Evolutionary conservation across 2,329 filamentous ascomycete species (phyloP), one percentile per base, ranked within the genome.

Genomic region (Myriosclerotinia scirpicola): DNA sequence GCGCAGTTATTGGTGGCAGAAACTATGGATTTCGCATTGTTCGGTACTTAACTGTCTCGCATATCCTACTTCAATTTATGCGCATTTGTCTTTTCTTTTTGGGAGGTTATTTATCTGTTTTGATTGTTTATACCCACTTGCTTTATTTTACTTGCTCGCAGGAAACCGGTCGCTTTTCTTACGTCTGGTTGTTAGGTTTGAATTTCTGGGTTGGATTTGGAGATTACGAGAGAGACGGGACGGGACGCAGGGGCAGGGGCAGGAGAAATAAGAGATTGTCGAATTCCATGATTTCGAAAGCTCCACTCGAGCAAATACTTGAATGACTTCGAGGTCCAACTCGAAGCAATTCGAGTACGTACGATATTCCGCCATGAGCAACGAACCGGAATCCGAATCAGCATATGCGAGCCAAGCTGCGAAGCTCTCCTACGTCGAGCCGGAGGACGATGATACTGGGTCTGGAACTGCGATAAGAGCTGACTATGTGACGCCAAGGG

Each of bases 401-500:
- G 54, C 48, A 54, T 91, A 87, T 72, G 79, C 84, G 1, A 80
- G 83, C 8, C 89, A 92, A 75, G 83, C 88, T 9, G 81, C 84
- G 73, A 86, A 84, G 71, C 78, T 87, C 12, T 84, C 84, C 0
- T 78, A 80, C 54, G 66, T 74, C 15, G 48, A 71, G 68, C 52
- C 76, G 72, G 67, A 75, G 20, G 68, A 73, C 59, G 67, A 78
- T 22, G 58, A 54, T 9, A 59, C 68, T 48, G 69, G 69, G 6
- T 61, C 69, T 5, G 71, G 79, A 61, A 80, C 86, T 17, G 88
- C 88, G 1, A 79, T 88, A 59, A 81, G 88, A 73, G 89, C 89
- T 40, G 83, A 78, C n/a, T 87, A 84, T 68, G 79, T 89, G 42
- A 93, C 90, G 0, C 84, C 88, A 0, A 85, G 89, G 59, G 90